These are phyloP conservation scores for Xylariales sp. DNA, from an alignment of 2,329 filamentous ascomycete species.

Conservation along the genomic window DNA sequence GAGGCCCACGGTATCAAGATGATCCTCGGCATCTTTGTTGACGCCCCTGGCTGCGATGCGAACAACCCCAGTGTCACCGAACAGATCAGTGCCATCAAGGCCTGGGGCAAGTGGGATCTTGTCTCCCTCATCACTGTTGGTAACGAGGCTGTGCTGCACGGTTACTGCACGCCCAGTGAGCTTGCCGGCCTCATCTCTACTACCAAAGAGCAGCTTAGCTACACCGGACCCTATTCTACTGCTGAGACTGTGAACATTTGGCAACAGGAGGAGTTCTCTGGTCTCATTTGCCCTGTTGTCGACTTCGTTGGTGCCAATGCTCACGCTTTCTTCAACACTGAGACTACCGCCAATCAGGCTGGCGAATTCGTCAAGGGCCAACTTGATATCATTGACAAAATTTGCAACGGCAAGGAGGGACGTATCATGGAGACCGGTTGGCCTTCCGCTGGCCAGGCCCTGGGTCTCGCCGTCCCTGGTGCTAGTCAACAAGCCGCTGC, in stretches of 20 bases:
- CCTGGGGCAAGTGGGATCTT: conserved; percentile 78
- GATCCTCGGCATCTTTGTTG: conserved; percentile 90
- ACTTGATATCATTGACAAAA: conserved; percentile 73
- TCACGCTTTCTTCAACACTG: conserved; percentile 92
- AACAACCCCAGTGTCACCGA: conserved; percentile 69
- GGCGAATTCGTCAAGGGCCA: conserved; percentile 81
- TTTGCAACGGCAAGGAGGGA: conserved; percentile 78
- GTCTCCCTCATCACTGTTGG: conserved; percentile 86
- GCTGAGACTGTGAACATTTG: conserved; percentile 87
- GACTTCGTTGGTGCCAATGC: conserved; percentile 88
- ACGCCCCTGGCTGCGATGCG: conserved; percentile 70
- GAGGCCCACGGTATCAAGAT: conserved; percentile 76
- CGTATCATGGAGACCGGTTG: conserved; percentile 93
- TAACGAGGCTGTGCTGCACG: conserved; percentile 89
- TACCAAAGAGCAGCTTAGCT: conserved; percentile 76
- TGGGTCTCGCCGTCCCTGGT: conserved; percentile 79
- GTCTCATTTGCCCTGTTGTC: conserved; percentile 75
- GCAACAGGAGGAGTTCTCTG: conserved; percentile 69
- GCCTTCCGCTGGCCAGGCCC: conserved; percentile 77
- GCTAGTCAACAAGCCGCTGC: conserved; percentile 74
- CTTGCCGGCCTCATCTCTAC: conserved; percentile 77
- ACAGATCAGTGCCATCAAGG: conserved; percentile 79
- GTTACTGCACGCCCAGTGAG: conserved; percentile 70
- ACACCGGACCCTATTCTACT: conserved; percentile 81
- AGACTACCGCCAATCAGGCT: conserved; percentile 70